A percentile compares a stretch with the other conserved stretches of the same genome.
Evolutionary conservation across 441 rosid species (phyloP).

Genomic region (Pelargonium exstipulatum): DNA sequence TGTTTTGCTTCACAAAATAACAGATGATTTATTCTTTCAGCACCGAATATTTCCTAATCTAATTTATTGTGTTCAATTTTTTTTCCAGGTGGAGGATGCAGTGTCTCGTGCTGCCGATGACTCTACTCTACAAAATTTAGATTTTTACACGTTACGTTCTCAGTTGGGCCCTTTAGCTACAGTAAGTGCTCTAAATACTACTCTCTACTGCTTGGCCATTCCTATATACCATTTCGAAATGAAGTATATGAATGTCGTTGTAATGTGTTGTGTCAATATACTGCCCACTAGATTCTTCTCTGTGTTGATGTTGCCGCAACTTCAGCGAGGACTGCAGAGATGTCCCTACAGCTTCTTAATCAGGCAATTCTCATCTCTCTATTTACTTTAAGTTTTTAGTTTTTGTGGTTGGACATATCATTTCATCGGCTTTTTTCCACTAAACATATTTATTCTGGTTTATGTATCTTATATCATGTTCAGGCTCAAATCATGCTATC

Average conservation of each 20-base stretch:
- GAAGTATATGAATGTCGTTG: neutral
- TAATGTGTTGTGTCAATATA: constrained; percentile 17
- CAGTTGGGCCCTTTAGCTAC: constrained; percentile 87
- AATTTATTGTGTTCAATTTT: constrained; percentile 16
- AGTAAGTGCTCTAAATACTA: constrained; percentile 43
- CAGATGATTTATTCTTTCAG: neutral
- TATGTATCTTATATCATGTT: constrained; percentile 10
- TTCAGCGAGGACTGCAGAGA: constrained; percentile 72
- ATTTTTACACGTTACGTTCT: constrained; percentile 63
- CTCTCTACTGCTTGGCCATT: constrained; percentile 1
- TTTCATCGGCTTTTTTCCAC: too few relatives aligned
- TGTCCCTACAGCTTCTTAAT: constrained; percentile 77
- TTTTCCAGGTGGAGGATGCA: constrained; percentile 72
- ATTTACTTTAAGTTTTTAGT: constrained; percentile 18
- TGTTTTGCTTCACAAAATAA: too few relatives aligned
- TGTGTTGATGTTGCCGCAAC: constrained; percentile 94
- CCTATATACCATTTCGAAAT: neutral
- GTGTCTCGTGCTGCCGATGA: constrained; percentile 83
- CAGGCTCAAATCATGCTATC: constrained; percentile 92
- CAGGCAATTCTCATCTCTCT: constrained; percentile 49
- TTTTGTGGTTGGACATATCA: neutral
- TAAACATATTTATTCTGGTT: too few relatives aligned
- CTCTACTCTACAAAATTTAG: constrained; percentile 69
- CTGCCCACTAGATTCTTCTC: constrained; percentile 69
- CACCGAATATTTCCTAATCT: constrained; percentile 7